phyloP scores from a whole-genome alignment of 768 basidiomycete species.

The Podaxis sp. region DNA sequence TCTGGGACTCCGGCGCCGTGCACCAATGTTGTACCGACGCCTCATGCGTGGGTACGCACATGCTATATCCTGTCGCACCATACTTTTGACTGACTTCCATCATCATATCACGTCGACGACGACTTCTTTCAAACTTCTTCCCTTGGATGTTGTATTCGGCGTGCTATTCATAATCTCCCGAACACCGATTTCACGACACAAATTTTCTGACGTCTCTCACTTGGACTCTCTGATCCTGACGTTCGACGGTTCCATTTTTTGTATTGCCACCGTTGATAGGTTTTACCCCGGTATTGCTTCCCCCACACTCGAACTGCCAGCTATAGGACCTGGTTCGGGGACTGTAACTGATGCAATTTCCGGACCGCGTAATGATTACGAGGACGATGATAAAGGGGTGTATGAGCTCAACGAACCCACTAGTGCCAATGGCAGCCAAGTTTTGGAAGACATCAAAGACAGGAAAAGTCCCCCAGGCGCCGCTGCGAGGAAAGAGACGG shows the following conservation, averaged over 20 bases:
- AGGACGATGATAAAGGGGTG: constrained; percentile 13
- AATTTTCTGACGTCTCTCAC: too few species aligned
- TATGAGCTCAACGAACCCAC: constrained; percentile 8
- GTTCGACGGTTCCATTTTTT: neutral
- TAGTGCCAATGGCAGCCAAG: neutral
- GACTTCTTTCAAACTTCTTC: neutral
- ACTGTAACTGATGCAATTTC: constrained; percentile 16
- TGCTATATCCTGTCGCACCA: neutral
- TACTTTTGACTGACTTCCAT: neutral
- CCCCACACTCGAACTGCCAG: constrained; percentile 20
- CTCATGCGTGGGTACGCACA: constrained; percentile 77
- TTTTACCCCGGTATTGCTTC: constrained; percentile 47
- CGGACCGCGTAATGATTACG: constrained; percentile 11
- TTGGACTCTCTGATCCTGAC: neutral
- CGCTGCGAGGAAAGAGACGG: constrained; percentile 5
- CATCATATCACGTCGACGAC: neutral
- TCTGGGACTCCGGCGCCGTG: constrained; percentile 71
- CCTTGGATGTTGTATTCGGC: neutral
- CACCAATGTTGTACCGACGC: constrained; percentile 84
- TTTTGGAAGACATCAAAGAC: too few species aligned
- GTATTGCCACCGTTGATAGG: constrained; percentile 17
- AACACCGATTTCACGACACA: neutral
- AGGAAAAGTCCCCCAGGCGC: neutral
- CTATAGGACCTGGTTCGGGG: constrained; percentile 27
- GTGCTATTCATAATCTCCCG: neutral